phyloP scores from a whole-genome alignment of 306 rosid genomes.

The barrel medic (Medicago truncatula) region DNA sequence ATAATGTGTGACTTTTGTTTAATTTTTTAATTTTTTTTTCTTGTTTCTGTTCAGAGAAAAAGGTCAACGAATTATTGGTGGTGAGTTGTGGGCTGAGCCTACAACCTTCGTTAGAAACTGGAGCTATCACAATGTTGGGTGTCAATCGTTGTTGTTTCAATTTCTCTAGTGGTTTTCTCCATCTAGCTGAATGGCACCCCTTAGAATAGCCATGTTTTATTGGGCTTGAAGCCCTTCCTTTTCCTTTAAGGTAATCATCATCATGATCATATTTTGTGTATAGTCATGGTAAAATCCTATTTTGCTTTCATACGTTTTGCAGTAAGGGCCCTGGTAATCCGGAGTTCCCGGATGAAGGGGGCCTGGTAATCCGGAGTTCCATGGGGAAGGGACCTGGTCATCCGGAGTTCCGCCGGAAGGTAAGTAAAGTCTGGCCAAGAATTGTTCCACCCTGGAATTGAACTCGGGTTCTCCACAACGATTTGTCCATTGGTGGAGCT shows the following conservation, averaged over 20 bases:
- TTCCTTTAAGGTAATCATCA: constrained; percentile 61
- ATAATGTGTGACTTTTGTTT: constrained; percentile 32
- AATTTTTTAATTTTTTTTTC: not conserved
- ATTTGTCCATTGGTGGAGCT: too few species aligned
- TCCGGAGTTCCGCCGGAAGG: too few species aligned
- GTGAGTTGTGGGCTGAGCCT: constrained; percentile 61
- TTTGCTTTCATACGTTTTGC: not conserved
- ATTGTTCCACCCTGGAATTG: too few species aligned
- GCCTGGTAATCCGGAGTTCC: too few species aligned
- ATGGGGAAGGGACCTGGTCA: too few species aligned
- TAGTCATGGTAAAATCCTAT: not conserved
- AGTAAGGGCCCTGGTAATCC: too few species aligned
- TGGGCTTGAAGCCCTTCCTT: constrained; percentile 71
- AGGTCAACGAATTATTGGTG: constrained; percentile 78
- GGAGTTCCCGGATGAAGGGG: too few species aligned
- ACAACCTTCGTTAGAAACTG: constrained; percentile 63
- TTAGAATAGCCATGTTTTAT: constrained; percentile 63
- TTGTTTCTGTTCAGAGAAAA: constrained; percentile 45
- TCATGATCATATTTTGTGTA: constrained; percentile 28
- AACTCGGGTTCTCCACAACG: too few species aligned
- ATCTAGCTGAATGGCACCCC: constrained; percentile 97
- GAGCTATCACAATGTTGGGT: constrained; percentile 75
- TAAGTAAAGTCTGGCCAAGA: too few species aligned
- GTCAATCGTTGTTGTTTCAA: constrained; percentile 58
- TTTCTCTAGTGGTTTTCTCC: constrained; percentile 61